Evolutionary conservation across 345 rosid genomes (phyloP).

Genomic region (Citrus sinensis): DVS_A1.0 CM039163.1:7502501-7503000

Average conservation of each 20-base stretch:
- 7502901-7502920: neutral
- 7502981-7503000: neutral
- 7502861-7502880: neutral
- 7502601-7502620: constrained; percentile 26
- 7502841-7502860: neutral
- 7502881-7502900: neutral
- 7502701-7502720: neutral
- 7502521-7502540: constrained; percentile 39
- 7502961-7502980: too few species aligned
- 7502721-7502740: neutral
- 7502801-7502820: neutral
- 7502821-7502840: neutral
- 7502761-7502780: neutral
- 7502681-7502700: neutral
- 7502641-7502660: constrained; percentile 3
- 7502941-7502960: neutral
- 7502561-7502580: constrained; percentile 52
- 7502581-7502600: constrained; percentile 38
- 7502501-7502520: neutral
- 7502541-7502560: constrained; percentile 53
- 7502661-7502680: neutral
- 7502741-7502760: neutral
- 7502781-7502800: neutral
- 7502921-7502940: neutral
- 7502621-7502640: neutral